A percentile compares a stretch with the other conserved stretches of the same genome.
Conservation (phyloP, 176 grass and related monocot species). For the Puccinellia tenuiflora region DNA sequence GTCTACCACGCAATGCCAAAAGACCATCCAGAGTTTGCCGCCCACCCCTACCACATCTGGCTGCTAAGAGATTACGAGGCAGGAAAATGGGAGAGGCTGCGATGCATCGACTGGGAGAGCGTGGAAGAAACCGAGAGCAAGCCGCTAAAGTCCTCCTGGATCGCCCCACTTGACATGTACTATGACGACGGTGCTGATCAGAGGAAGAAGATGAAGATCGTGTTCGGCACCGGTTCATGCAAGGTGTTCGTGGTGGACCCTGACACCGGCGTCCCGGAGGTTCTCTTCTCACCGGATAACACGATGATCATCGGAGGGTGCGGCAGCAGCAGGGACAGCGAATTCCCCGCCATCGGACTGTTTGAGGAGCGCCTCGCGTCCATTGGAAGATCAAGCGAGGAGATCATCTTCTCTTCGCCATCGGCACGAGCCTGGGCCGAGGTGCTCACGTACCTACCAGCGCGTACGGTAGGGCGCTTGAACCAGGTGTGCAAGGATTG, state of each 20-base stretch:
- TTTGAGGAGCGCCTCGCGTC: neutral
- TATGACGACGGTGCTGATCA: neutral
- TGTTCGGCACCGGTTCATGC: neutral
- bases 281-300: neutral
- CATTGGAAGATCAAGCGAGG: neutral
- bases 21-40: neutral
- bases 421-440: neutral
- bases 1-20: neutral
- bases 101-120: neutral
- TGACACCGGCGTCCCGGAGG: neutral
- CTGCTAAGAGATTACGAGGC: neutral
- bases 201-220: neutral
- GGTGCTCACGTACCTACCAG: neutral
- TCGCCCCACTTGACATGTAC: neutral
- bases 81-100: neutral
- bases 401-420: neutral
- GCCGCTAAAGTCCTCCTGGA: neutral
- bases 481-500: neutral
- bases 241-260: neutral
- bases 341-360: neutral
- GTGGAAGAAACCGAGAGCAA: neutral
- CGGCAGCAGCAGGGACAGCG: neutral
- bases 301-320: neutral
- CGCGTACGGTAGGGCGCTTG: neutral
- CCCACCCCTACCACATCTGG: neutral